Evolutionary conservation across 2,329 filamentous ascomycete genomes (phyloP), one percentile per base, ranked within the genome.

Genomic region (Stenocarpella maydis): DNA sequence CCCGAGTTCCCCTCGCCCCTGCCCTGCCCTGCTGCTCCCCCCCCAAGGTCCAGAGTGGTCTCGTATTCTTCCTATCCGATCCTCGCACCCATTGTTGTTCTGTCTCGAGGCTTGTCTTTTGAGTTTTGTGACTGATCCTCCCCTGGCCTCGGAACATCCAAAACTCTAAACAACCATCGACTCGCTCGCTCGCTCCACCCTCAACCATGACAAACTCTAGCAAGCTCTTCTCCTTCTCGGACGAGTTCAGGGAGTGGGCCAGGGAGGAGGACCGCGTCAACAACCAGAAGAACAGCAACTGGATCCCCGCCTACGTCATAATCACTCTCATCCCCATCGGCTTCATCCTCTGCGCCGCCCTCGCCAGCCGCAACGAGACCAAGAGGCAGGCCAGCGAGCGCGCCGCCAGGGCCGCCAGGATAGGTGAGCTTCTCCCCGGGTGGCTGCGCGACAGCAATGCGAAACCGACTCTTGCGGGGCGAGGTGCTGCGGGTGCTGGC

Each of bases 211-310:
- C 24, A 19, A 66, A 63, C 58, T 49, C 58, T 28, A 53, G 50
- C 49, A 53, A 41, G 15, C n/a, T 66, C 34, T 66, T 58, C 34
- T n/a, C 19, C 43, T 68, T 68, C 47, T 68, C 66, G 28, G 65
- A 64, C 66, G 47, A 64, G 37, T 68, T 68, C 58, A 68, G 7
- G 19, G 49, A 63, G 10, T 68, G 49, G 21, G 66, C 54, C 52
- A 67, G 41, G 65, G 28, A 58, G 43, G 65, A 67, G 12, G 65
- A 67, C 52, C 14, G 19, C 10, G 21, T 50, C 41, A 67, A 67
- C 65, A 54, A 67, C 52, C 65, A 67, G 65, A 54, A 49, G 52
- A 47, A 52, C 19, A 45, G 47, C 55, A 70, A 68, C 41, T 68
- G 60, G 49, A 61, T 70, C 39, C 41, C 41, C 24, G 50, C 60